phyloP scores from a whole-genome alignment of 1,284 basidiomycete genomes.

The Cystobasidium sp. region DNA sequence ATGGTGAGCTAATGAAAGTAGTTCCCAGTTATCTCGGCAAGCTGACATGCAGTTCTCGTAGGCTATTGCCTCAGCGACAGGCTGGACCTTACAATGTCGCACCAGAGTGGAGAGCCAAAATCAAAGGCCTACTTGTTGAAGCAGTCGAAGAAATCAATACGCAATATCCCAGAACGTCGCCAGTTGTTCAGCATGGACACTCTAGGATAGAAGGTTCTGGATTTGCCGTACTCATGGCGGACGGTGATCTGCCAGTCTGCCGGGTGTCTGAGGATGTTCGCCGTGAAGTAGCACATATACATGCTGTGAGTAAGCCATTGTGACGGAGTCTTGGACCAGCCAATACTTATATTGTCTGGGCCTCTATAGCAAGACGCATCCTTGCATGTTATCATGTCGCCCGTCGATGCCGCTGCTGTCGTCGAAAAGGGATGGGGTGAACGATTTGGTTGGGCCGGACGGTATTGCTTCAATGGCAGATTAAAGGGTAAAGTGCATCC shows the following conservation, averaged over 20 bases:
- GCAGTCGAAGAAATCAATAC: neutral
- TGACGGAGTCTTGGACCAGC: neutral
- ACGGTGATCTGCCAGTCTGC: slow-evolving; percentile 5
- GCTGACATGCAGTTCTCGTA: neutral
- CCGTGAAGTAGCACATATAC: slow-evolving; percentile 23
- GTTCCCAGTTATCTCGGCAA: too few species aligned
- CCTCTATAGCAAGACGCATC: slow-evolving; percentile 36
- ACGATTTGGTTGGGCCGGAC: slow-evolving; percentile 5
- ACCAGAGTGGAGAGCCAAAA: neutral
- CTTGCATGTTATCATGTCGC: slow-evolving; percentile 28
- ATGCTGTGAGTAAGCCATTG: neutral
- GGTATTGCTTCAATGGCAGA: neutral
- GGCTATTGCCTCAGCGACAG: slow-evolving; percentile 28
- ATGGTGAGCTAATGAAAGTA: slow-evolving; percentile 1
- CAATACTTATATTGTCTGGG: neutral
- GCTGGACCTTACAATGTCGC: slow-evolving; percentile 8
- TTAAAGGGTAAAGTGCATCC: slow-evolving; percentile 14
- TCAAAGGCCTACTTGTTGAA: neutral
- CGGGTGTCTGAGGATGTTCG: slow-evolving; percentile 1
- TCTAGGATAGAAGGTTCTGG: slow-evolving; percentile 30
- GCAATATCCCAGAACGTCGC: neutral
- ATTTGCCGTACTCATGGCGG: neutral
- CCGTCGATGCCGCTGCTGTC: slow-evolving; percentile 10
- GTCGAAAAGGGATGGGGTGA: slow-evolving; percentile 27
- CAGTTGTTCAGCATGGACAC: neutral